Base-by-base conservation (phyloP, 495 filamentous ascomycete genomes). In the Penicillium chermesinum region DNA sequence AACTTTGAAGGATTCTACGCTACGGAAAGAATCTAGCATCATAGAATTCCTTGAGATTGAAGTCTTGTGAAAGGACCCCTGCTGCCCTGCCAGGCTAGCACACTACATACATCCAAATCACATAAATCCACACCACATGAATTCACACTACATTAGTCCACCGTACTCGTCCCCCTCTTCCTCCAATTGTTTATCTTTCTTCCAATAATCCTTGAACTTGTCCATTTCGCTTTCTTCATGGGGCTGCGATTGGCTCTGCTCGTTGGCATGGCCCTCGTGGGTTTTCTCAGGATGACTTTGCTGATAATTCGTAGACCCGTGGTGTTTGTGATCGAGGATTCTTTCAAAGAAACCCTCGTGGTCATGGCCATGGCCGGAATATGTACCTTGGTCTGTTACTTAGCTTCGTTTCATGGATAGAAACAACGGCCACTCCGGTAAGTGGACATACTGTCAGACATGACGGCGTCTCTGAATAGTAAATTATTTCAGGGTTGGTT, bases 321-420 rank as follows among this genome's bases (percentile, higher is more conserved):
- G 4, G 25, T 30, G 25, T 13, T 53, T 44, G 15, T 44, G 50
- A 25, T 53, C 39, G 7, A 53, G 40, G 17, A 53, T 53, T 39
- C 50, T 27, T 20, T 53, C 50, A 37, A 53, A 53, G 44, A 53
- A 53, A 34, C 44, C 40, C 34, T 53, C 50, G 17, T 53, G 44
- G 12, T 51, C 35, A 10, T 44, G 49, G 16, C 34, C 33, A 13
- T 18, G 16, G 10, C 16, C 40, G 17, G 38, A 38, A 30, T 53
- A 40, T 48, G 39, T 6, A 17, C 9, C 10, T 30, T 30, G 25
- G 25, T 30, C 25, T 30, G 25, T 30, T 10, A 4, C 4, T 30
- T 30, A 30, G 25, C 25, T 30, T 30, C 4, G 10, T n/a, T 4
- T 30, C 25, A 30, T 30, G 5, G 10, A 30, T 30, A 5, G 25